These are phyloP conservation scores for Cercospora zeae-maydis DNA, from an alignment of 2,329 filamentous ascomycete species.

Conservation along the genomic window DNA sequence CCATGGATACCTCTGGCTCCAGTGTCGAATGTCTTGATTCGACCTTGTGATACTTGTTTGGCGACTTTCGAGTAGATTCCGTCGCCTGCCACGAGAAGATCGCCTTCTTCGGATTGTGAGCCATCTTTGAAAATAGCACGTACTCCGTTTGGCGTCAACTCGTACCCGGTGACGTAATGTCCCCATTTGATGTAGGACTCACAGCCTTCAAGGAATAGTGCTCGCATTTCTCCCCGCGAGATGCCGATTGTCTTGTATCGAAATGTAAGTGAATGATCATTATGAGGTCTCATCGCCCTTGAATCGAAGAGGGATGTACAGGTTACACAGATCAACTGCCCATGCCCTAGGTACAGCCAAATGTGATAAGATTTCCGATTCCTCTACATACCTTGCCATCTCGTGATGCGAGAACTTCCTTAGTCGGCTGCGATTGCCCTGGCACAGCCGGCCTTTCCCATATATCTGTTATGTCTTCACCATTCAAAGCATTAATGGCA, in stretches of 20 bases:
- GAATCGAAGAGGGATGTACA: not conserved
- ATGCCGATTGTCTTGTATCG: constrained; percentile 54
- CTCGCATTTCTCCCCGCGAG: constrained; percentile 60
- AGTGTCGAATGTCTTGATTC: constrained; percentile 60
- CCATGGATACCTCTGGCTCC: constrained; percentile 64
- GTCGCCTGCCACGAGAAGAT: constrained; percentile 59
- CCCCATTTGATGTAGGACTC: constrained; percentile 56
- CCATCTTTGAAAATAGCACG: constrained; percentile 59
- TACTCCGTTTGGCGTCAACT: constrained; percentile 54
- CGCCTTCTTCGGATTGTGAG: constrained; percentile 55
- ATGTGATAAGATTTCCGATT: not conserved
- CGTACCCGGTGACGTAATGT: constrained; percentile 57
- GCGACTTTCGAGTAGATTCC: constrained; percentile 61
- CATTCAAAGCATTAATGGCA: constrained; percentile 53
- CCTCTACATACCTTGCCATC: constrained; percentile 43
- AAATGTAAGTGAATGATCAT: not conserved
- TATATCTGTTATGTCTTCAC: constrained; percentile 35
- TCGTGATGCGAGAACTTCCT: constrained; percentile 45
- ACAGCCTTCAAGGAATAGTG: constrained; percentile 55
- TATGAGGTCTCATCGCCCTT: not conserved
- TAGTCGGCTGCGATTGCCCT: constrained; percentile 20
- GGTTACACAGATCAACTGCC: not conserved
- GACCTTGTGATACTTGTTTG: constrained; percentile 56
- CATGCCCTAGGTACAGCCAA: not conserved
- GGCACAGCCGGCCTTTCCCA: constrained; percentile 6